Percentiles rank a stretch among this genome's conserved stretches.
Conservation (phyloP, 2,329 filamentous ascomycete species). For the Clarireedia monteithiana region DNA sequence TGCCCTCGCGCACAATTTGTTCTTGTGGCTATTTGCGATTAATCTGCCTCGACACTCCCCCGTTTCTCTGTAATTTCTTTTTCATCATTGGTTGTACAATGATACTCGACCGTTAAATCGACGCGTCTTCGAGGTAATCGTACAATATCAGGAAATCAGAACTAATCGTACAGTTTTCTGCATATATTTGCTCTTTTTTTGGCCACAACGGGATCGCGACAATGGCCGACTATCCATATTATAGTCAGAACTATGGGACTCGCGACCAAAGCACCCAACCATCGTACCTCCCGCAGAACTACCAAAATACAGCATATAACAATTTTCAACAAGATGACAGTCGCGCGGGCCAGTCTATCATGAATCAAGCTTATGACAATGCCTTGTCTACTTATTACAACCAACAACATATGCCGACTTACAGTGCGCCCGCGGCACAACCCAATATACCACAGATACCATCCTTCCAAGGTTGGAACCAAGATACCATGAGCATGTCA, state of each 20-base stretch:
- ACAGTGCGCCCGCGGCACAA: conserved; percentile 21
- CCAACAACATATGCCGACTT: conserved; percentile 17
- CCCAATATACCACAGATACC: conserved; percentile 24
- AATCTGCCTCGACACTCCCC: not conserved
- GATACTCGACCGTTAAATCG: conserved; percentile 17
- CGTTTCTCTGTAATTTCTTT: conserved; percentile 3
- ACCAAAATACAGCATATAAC: conserved; percentile 15
- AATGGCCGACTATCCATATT: conserved; percentile 43
- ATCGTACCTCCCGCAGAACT: conserved; percentile 21
- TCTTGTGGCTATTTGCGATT: not conserved
- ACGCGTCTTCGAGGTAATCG: conserved; percentile 13
- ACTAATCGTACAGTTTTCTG: conserved; percentile 1
- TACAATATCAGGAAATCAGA: not conserved
- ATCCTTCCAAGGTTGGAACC: conserved; percentile 27
- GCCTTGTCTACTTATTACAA: conserved; percentile 26
- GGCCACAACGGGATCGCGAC: conserved; percentile 5
- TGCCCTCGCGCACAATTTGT: not conserved
- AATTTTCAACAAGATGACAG: conserved; percentile 22
- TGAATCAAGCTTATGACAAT: conserved; percentile 21
- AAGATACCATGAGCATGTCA: conserved; percentile 21
- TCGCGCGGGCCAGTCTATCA: conserved; percentile 16
- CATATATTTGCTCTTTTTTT: not conserved
- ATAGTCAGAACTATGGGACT: conserved; percentile 29
- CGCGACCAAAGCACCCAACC: conserved; percentile 20
- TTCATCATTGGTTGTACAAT: conserved; percentile 20